Evolutionary conservation across 331 rosid species (phyloP).

Genomic region (Malus hybrid): DNA sequence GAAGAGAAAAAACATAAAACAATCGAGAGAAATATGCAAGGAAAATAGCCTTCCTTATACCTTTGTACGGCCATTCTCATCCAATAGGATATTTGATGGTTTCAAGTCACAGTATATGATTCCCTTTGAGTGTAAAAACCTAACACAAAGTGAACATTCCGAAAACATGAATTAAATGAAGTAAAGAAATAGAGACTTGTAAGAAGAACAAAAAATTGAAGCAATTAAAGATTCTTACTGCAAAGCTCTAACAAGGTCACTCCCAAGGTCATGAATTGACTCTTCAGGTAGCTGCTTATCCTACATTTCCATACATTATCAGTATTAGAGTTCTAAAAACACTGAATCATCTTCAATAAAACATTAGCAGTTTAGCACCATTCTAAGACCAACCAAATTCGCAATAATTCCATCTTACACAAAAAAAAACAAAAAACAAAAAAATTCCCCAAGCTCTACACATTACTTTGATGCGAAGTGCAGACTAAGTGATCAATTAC

Average conservation of each 20-base stretch:
- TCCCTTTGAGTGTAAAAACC: conserved; percentile 89
- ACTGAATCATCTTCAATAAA: not conserved
- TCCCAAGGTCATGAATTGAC: conserved; percentile 73
- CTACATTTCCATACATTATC: conserved; percentile 37
- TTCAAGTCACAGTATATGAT: conserved; percentile 88
- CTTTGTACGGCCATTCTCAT: conserved; percentile 92
- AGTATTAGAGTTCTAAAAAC: conserved; percentile 2
- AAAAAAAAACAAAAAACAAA: too few species aligned
- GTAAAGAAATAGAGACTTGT: not conserved
- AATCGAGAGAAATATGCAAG: not conserved
- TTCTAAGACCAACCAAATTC: not conserved
- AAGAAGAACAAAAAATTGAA: conserved; percentile 3
- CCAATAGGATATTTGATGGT: conserved; percentile 86
- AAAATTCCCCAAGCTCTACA: not conserved
- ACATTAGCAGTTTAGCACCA: not conserved
- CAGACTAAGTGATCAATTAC: conserved; percentile 26
- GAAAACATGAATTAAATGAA: conserved; percentile 15
- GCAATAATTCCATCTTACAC: too few species aligned
- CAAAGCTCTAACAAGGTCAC: conserved; percentile 63
- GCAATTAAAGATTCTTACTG: conserved; percentile 41
- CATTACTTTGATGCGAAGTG: not conserved
- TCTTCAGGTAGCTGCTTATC: conserved; percentile 85
- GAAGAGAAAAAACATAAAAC: not conserved
- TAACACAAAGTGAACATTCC: conserved; percentile 20
- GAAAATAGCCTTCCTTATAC: conserved; percentile 20